Conservation (phyloP, 305 asterid genomes). For the Coffea humblotiana region DNA sequence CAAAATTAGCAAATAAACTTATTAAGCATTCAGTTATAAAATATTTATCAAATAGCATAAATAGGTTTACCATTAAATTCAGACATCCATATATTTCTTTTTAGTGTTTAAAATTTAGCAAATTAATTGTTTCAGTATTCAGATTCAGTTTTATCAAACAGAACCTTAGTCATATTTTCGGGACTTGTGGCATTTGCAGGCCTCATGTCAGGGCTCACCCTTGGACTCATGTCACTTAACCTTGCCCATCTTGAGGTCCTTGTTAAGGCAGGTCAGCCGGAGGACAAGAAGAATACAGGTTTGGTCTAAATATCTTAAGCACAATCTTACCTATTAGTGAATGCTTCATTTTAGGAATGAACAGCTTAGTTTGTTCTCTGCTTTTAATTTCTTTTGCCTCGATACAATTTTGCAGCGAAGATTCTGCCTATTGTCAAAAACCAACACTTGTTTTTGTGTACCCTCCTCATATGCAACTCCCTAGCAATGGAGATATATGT, state of each 20-base stretch:
- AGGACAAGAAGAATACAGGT: slow-evolving; percentile 70
- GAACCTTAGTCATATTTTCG: slow-evolving; percentile 41
- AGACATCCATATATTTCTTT: too few species aligned
- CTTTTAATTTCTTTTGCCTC: background rate
- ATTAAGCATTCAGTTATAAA: too few species aligned
- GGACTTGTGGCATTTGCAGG: slow-evolving; percentile 76
- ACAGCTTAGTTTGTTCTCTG: too few species aligned
- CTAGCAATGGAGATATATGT: slow-evolving; percentile 73
- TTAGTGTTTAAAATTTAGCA: too few species aligned
- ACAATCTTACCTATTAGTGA: too few species aligned
- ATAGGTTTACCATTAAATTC: too few species aligned
- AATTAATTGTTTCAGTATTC: too few species aligned
- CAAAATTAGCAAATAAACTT: too few species aligned
- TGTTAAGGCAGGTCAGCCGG: slow-evolving; percentile 66
- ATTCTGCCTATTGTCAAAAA: slow-evolving; percentile 79
- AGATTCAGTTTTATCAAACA: too few species aligned
- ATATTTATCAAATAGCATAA: too few species aligned
- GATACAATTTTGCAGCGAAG: slow-evolving; percentile 42
- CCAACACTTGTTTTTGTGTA: slow-evolving; percentile 74
- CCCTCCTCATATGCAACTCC: slow-evolving; percentile 76
- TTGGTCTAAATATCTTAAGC: too few species aligned
- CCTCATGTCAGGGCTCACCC: slow-evolving; percentile 82
- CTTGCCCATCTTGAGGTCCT: slow-evolving; percentile 85
- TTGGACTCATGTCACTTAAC: slow-evolving; percentile 86
- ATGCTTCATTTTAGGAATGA: too few species aligned